Evolutionary conservation across 352 stramenopile genomes (phyloP).

Genomic region (Pythium sp.): DNA sequence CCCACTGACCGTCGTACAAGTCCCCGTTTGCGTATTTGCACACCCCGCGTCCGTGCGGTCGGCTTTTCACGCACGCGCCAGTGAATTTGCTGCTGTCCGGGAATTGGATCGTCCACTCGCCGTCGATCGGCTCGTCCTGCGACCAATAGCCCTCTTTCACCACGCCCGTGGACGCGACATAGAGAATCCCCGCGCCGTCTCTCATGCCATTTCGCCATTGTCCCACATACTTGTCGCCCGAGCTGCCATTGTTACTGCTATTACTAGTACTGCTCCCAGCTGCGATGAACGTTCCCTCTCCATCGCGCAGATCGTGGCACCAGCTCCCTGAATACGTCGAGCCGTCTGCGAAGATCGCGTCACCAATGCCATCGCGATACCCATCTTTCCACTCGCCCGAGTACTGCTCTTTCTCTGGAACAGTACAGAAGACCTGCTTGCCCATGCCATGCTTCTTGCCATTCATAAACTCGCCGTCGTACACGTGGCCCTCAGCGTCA

Average conservation of each 20-base stretch:
- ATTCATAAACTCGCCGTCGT: conserved; percentile 74
- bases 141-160: conserved; percentile 70
- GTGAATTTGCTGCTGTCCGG: conserved; percentile 75
- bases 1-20: conserved; percentile 81
- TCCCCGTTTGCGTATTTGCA: conserved; percentile 85
- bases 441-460: conserved; percentile 80
- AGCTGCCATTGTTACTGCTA: conserved; percentile 22
- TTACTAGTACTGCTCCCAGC: not conserved
- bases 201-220: conserved; percentile 55
- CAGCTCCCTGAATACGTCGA: conserved; percentile 61
- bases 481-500: conserved; percentile 76
- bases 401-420: conserved; percentile 42
- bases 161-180: conserved; percentile 40
- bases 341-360: conserved; percentile 48
- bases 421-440: conserved; percentile 29
- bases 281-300: conserved; percentile 54
- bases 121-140: conserved; percentile 52
- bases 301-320: conserved; percentile 47
- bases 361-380: conserved; percentile 52
- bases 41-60: conserved; percentile 63
- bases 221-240: conserved; percentile 68
- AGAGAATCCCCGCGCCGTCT: conserved; percentile 50
- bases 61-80: conserved; percentile 55
- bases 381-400: conserved; percentile 61
- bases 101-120: conserved; percentile 79